phyloP scores from a whole-genome alignment of 2,329 filamentous ascomycete species.

The Cercospora canescens region DNA sequence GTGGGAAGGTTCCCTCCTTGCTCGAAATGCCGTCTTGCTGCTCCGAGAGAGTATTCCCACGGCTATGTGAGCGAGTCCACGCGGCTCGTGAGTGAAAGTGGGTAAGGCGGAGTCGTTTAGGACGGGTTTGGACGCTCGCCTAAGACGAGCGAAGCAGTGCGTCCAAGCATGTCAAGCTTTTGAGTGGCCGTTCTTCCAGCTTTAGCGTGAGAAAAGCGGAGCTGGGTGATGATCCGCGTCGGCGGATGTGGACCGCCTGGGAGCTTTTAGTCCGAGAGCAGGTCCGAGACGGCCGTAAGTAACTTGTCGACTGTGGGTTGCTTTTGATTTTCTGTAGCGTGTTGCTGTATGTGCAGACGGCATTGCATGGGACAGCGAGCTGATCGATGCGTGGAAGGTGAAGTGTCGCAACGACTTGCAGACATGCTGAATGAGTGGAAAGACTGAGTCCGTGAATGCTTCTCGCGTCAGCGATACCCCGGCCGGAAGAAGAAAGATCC shows the following conservation, averaged over 20 bases:
- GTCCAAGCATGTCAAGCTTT: slow-evolving; percentile 12
- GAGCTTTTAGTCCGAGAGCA: background rate
- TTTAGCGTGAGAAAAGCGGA: background rate
- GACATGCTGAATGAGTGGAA: background rate
- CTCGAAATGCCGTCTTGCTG: slow-evolving; percentile 6
- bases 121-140: no score
- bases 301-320: background rate
- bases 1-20: background rate
- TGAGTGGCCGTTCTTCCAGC: slow-evolving; percentile 2
- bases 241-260: background rate
- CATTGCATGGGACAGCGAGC: no score
- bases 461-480: background rate
- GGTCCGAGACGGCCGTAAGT: background rate
- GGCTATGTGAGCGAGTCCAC: background rate
- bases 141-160: background rate
- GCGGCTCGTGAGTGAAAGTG: background rate
- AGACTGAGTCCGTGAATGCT: background rate
- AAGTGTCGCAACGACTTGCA: no score
- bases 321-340: background rate
- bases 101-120: background rate
- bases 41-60: background rate
- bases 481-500: background rate
- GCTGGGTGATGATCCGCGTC: background rate
- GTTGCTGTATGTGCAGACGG: background rate
- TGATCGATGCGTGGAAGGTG: no score